phyloP scores from a whole-genome alignment of 768 basidiomycete genomes.

The Termitomyces sp. region DNA sequence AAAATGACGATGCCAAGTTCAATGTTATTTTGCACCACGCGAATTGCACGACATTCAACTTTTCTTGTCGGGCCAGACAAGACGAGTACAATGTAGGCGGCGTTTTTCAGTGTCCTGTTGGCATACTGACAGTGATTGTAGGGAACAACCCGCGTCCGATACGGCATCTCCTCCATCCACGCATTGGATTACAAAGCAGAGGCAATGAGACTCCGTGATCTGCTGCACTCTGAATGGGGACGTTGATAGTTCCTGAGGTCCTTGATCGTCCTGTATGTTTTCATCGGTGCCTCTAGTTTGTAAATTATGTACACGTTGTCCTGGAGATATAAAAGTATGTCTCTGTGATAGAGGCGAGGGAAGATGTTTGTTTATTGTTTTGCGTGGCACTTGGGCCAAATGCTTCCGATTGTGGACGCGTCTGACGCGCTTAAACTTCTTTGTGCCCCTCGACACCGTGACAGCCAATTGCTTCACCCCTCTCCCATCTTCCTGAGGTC shows the following conservation, averaged over 20 bases:
- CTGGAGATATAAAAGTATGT: slow-evolving; percentile 1
- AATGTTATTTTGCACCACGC: slow-evolving; percentile 57
- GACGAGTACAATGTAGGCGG: slow-evolving; percentile 76
- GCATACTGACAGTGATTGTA: slow-evolving; percentile 22
- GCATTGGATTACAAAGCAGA: slow-evolving; percentile 69
- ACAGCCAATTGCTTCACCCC: slow-evolving; percentile 2
- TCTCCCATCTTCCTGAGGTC: slow-evolving; percentile 6
- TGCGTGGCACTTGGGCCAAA: slow-evolving; percentile 9
- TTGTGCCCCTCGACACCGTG: not conserved
- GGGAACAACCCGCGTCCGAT: slow-evolving; percentile 81
- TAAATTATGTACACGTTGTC: not conserved
- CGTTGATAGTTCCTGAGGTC: slow-evolving; percentile 20
- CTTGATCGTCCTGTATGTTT: not conserved
- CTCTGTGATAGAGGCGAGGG: slow-evolving; percentile 5
- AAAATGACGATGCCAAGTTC: slow-evolving; percentile 54
- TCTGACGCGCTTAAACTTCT: slow-evolving; percentile 15
- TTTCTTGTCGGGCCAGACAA: slow-evolving; percentile 81
- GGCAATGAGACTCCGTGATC: slow-evolving; percentile 50
- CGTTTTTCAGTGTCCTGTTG: not conserved
- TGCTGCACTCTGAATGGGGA: slow-evolving; percentile 59
- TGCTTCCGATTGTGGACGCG: slow-evolving; percentile 24
- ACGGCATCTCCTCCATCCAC: slow-evolving; percentile 67
- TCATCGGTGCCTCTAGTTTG: not conserved
- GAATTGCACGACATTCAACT: slow-evolving; percentile 69
- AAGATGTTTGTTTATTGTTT: slow-evolving; percentile 11